Conservation (phyloP, 768 basidiomycete species). For the Tylopilus rubrobrunneus region DNA sequence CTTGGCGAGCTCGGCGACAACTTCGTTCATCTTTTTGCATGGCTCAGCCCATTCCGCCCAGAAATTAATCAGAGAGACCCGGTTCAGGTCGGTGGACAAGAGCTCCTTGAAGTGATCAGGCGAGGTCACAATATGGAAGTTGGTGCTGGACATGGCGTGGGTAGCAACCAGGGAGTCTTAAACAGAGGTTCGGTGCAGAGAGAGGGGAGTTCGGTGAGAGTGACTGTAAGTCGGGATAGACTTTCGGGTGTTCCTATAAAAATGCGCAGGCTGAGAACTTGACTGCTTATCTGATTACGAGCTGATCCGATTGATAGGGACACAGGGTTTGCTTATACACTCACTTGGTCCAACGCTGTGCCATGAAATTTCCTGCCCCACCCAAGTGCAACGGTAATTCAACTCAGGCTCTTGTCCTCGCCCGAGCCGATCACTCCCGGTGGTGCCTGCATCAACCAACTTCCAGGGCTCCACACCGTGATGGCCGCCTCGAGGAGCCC, state of each 20-base stretch:
- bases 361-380: background rate
- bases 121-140: slow-evolving; percentile 51
- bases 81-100: slow-evolving; percentile 70
- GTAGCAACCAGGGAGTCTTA: background rate
- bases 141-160: slow-evolving; percentile 27
- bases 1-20: slow-evolving; percentile 67
- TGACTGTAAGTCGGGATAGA: background rate
- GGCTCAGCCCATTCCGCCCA: slow-evolving; percentile 94
- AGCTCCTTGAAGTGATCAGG: slow-evolving; percentile 69
- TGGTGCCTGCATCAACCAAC: too few relatives aligned
- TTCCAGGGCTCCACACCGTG: background rate
- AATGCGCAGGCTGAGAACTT: background rate
- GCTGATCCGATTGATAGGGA: background rate
- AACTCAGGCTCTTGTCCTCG: background rate
- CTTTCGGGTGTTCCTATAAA: background rate
- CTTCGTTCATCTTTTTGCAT: slow-evolving; percentile 84
- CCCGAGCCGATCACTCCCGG: background rate
- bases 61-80: slow-evolving; percentile 88
- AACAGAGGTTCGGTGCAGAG: background rate
- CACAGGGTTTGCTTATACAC: background rate
- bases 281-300: background rate
- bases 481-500: background rate
- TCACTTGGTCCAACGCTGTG: background rate
- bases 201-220: background rate
- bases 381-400: background rate